A percentile compares a stretch with the other conserved stretches of the same genome.
phyloP scores from a whole-genome alignment of 2,329 filamentous ascomycete species.

The Aureobasidium sp. region DNA sequence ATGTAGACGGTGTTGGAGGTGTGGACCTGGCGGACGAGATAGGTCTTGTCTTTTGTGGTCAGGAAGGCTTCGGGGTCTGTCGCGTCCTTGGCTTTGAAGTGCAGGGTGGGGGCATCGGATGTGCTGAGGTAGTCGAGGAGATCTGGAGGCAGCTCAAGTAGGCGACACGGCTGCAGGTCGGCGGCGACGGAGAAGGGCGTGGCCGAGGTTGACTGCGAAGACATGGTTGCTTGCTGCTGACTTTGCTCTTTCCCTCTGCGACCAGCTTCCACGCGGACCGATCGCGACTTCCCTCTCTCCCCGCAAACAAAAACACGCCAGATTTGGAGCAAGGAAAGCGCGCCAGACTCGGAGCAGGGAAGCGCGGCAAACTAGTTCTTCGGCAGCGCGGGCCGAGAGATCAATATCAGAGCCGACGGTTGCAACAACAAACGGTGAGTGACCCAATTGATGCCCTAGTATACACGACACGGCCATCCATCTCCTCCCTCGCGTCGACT shows the following conservation, averaged over 20 bases:
- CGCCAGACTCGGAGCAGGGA: background rate
- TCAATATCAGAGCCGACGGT: slow-evolving; percentile 4
- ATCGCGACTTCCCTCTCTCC: background rate
- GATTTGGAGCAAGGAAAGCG: too few relatives aligned
- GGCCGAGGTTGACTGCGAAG: slow-evolving; percentile 17
- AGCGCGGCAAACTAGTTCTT: background rate
- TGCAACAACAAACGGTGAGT: slow-evolving; percentile 10
- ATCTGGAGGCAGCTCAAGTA: slow-evolving; percentile 53
- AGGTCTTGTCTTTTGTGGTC: slow-evolving; percentile 50
- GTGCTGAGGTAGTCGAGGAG: slow-evolving; percentile 45
- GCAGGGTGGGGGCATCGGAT: slow-evolving; percentile 34
- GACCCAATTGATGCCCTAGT: background rate
- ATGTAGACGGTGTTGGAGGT: slow-evolving; percentile 56
- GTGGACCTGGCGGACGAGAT: slow-evolving; percentile 53
- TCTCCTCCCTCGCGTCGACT: background rate
- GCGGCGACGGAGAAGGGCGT: slow-evolving; percentile 35
- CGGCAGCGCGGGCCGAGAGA: slow-evolving; percentile 8
- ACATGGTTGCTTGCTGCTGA: background rate
- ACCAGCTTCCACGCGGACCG: background rate
- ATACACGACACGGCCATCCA: background rate
- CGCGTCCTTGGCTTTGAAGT: slow-evolving; percentile 30
- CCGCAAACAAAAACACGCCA: background rate
- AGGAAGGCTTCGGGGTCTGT: slow-evolving; percentile 41
- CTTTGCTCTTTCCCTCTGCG: background rate
- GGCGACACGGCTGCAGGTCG: slow-evolving; percentile 45